phyloP scores from a whole-genome alignment of 169 alveolate genomes.

The Plasmodium knowlesi region DNA sequence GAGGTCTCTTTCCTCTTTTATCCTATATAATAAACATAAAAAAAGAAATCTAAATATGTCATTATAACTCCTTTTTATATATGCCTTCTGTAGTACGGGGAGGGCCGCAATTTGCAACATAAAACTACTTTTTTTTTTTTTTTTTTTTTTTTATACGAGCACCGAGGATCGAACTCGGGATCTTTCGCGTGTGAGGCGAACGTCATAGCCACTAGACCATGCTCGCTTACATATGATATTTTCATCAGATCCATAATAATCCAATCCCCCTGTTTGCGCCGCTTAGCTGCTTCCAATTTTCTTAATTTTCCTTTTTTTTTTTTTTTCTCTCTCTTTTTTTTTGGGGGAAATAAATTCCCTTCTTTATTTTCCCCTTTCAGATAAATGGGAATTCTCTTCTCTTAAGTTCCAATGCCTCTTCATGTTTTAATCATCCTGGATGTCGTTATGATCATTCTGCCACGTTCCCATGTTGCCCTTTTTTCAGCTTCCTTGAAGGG shows the following conservation, averaged over 20 bases:
- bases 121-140: not conserved
- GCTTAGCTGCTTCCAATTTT: not conserved
- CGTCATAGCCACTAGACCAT: conserved; percentile 96
- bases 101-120: not conserved
- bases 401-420: not conserved
- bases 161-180: conserved; percentile 96
- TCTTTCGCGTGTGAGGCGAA: conserved; percentile 94
- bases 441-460: not conserved
- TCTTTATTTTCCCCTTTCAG: not conserved
- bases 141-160: conserved; percentile 83
- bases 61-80: no score
- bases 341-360: not conserved
- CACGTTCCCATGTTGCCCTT: not conserved
- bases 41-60: no score
- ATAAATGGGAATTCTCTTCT: not conserved
- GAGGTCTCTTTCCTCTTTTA: not conserved
- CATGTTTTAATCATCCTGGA: not conserved
- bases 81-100: no score
- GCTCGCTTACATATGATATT: conserved; percentile 83
- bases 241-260: not conserved
- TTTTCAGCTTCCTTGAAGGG: not conserved
- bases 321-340: no score
- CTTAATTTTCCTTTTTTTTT: no score
- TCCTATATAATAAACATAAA: not conserved
- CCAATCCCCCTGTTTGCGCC: not conserved